phyloP scores from a whole-genome alignment of 768 basidiomycete genomes.

The Hortiboletus campestris region DNA sequence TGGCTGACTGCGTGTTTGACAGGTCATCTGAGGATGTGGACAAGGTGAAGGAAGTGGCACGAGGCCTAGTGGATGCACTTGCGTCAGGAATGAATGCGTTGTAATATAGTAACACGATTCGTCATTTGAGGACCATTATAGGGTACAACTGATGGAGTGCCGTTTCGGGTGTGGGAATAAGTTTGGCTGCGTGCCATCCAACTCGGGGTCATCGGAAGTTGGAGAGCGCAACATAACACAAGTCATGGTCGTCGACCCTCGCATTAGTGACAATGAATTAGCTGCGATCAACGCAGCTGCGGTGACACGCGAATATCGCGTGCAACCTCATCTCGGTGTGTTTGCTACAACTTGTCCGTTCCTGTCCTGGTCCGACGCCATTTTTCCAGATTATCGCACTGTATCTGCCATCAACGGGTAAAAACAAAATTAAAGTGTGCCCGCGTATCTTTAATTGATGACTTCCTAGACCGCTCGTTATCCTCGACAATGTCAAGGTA shows the following conservation, averaged over 20 bases:
- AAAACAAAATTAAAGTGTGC: conserved; percentile 25
- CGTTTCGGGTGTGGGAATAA: conserved; percentile 24
- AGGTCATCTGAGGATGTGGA: conserved; percentile 50
- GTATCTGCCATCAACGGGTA: conserved; percentile 98
- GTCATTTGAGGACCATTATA: not conserved
- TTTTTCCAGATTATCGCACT: conserved; percentile 83
- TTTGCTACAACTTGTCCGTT: conserved; percentile 5
- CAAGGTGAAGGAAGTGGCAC: conserved; percentile 40
- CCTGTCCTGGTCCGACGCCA: conserved; percentile 3
- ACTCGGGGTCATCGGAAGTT: conserved; percentile 11
- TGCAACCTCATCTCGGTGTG: conserved; percentile 85
- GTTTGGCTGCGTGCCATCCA: conserved; percentile 5
- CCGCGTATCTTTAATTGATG: conserved; percentile 7
- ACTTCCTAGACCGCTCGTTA: conserved; percentile 79
- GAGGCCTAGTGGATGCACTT: conserved; percentile 41
- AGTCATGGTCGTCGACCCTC: conserved; percentile 47
- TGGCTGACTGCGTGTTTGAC: conserved; percentile 28
- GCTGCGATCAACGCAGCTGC: conserved; percentile 85
- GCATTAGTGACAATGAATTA: conserved; percentile 69
- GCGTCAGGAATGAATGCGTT: conserved; percentile 26
- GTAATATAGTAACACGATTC: conserved; percentile 11
- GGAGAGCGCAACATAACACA: conserved; percentile 4
- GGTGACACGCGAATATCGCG: conserved; percentile 83
- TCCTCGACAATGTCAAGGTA: conserved; percentile 98
- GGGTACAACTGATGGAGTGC: not conserved